Conservation (phyloP, 164 flowering plant genomes). For the Sextonia rubra region DNA sequence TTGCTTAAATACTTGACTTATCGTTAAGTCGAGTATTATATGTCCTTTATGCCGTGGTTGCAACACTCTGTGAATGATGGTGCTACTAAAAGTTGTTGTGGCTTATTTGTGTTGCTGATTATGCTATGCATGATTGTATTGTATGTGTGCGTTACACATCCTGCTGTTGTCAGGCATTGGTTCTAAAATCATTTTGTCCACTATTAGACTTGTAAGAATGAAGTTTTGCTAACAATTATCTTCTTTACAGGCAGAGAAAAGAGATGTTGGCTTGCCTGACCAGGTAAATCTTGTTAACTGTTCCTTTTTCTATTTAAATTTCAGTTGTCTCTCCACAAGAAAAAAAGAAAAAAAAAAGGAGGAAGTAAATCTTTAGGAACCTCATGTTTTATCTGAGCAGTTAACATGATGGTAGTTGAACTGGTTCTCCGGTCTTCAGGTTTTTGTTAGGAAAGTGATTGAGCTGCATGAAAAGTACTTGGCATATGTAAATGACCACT, state of each 20-base stretch:
- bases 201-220: not conserved
- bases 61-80: too few species aligned
- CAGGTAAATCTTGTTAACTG: conserved; percentile 46
- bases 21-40: too few species aligned
- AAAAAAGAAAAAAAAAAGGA: too few species aligned
- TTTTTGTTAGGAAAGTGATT: conserved; percentile 81
- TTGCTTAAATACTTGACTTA: too few species aligned
- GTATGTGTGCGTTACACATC: too few species aligned
- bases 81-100: too few species aligned
- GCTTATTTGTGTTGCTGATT: too few species aligned
- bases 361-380: not conserved
- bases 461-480: conserved; percentile 91
- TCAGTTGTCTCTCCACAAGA: too few species aligned
- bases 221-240: conserved; percentile 8
- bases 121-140: too few species aligned
- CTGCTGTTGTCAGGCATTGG: not conserved
- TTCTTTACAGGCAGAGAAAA: conserved; percentile 67
- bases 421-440: conserved; percentile 37
- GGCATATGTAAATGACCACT: conserved; percentile 73
- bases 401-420: conserved; percentile 5
- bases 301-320: too few species aligned
- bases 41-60: too few species aligned
- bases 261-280: conserved; percentile 76
- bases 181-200: not conserved
- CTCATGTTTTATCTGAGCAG: not conserved